Percentiles rank a stretch among this genome's conserved stretches.
phyloP scores from a whole-genome alignment of 768 basidiomycete species.

The Mycena capillaripes region DNA sequence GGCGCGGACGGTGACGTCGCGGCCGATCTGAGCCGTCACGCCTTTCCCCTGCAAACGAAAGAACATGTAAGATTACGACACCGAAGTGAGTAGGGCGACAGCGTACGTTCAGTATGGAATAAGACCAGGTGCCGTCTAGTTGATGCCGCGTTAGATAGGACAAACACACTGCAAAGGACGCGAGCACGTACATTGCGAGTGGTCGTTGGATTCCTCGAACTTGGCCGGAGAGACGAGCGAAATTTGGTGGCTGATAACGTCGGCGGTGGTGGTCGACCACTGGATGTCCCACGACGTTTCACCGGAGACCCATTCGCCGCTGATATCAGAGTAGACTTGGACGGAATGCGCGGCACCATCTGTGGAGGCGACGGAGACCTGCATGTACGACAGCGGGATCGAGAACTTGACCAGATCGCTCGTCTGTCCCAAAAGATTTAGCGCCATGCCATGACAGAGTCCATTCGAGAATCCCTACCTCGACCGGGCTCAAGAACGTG shows the following conservation, averaged over 20 bases:
- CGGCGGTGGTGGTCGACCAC: constrained; percentile 66
- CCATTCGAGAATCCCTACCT: constrained; percentile 57
- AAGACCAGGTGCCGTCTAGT: constrained; percentile 73
- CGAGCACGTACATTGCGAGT: constrained; percentile 67
- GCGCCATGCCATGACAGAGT: not conserved
- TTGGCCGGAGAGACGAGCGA: constrained; percentile 59
- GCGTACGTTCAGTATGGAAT: constrained; percentile 66
- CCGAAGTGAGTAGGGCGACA: not conserved
- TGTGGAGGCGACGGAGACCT: constrained; percentile 62
- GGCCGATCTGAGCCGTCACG: constrained; percentile 70
- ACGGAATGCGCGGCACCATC: constrained; percentile 65
- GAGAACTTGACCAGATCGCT: constrained; percentile 73
- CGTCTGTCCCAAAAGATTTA: constrained; percentile 51
- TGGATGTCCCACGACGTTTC: constrained; percentile 62
- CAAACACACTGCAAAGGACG: not conserved
- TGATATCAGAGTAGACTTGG: constrained; percentile 73
- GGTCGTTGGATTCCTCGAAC: constrained; percentile 69
- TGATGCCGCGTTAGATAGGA: constrained; percentile 10
- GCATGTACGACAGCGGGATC: constrained; percentile 70
- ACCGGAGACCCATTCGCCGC: constrained; percentile 67
- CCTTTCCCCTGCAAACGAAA: constrained; percentile 40
- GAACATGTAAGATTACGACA: not conserved
- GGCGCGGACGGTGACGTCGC: constrained; percentile 66
- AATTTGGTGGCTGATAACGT: constrained; percentile 68
- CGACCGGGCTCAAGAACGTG: constrained; percentile 78